These are phyloP conservation scores for Aspergillus sparsus DNA, from an alignment of 495 filamentous ascomycete genomes.

Conservation along the genomic window DNA sequence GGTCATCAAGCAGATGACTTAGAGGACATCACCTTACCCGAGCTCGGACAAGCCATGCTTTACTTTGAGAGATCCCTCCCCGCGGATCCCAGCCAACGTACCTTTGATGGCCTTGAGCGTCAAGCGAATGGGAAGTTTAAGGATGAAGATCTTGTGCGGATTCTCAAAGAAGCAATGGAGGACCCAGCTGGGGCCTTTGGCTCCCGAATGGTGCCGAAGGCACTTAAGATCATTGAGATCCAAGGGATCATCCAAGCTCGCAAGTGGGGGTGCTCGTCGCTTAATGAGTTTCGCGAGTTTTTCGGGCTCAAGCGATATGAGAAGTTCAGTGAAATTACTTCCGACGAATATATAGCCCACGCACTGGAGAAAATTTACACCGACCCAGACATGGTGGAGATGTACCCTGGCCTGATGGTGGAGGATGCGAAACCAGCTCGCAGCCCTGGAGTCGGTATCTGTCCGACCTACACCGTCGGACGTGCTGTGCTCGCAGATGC, in stretches of 20 bases:
- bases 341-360: slow-evolving; percentile 9
- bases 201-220: slow-evolving; percentile 59
- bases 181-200: slow-evolving; percentile 60
- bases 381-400: too few species aligned
- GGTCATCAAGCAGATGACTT: slow-evolving; percentile 48
- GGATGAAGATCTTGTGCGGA: slow-evolving; percentile 62
- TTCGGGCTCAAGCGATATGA: slow-evolving; percentile 57
- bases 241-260: slow-evolving; percentile 62
- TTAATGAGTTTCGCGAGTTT: slow-evolving; percentile 65
- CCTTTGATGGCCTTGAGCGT: slow-evolving; percentile 58
- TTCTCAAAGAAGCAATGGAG: slow-evolving; percentile 58
- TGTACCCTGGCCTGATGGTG: too few species aligned
- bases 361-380: too few species aligned
- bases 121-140: slow-evolving; percentile 56
- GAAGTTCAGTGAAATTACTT: slow-evolving; percentile 62
- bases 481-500: too few species aligned
- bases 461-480: too few species aligned
- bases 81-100: slow-evolving; percentile 53
- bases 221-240: slow-evolving; percentile 57
- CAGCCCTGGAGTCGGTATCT: too few species aligned
- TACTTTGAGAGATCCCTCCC: slow-evolving; percentile 50
- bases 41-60: slow-evolving; percentile 53
- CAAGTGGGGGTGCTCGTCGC: slow-evolving; percentile 57
- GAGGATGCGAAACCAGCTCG: too few species aligned
- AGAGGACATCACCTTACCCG: slow-evolving; percentile 47